Conservation (phyloP, 306 rosid species). For the Citrullus colocynthis region DNA sequence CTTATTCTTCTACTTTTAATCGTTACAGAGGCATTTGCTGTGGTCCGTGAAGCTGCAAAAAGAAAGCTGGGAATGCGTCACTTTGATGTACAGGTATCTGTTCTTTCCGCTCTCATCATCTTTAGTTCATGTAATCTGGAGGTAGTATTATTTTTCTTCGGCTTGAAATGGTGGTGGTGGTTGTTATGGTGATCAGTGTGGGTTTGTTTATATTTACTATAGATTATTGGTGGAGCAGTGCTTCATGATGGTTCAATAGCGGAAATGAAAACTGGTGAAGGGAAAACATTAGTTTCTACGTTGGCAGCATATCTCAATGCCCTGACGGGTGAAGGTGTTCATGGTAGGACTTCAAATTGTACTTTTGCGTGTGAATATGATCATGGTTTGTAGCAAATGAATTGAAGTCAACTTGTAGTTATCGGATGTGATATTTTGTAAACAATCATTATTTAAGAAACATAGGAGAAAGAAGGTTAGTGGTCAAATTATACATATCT, state of each 20-base stretch:
- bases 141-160: not conserved
- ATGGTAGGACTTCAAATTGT: slow-evolving; percentile 33
- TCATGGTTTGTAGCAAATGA: not conserved
- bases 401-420: not conserved
- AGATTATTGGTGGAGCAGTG: slow-evolving; percentile 97
- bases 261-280: slow-evolving; percentile 98
- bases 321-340: slow-evolving; percentile 85
- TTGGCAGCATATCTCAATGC: slow-evolving; percentile 93
- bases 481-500: not conserved
- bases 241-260: slow-evolving; percentile 97
- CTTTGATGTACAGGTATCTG: slow-evolving; percentile 82
- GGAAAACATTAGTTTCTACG: slow-evolving; percentile 88
- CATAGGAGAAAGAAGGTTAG: not conserved
- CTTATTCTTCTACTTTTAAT: not conserved
- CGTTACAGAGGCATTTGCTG: slow-evolving; percentile 77
- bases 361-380: not conserved
- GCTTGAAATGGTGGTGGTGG: not conserved
- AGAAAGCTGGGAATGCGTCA: slow-evolving; percentile 97
- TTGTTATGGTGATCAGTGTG: not conserved
- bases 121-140: not conserved
- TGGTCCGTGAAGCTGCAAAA: slow-evolving; percentile 93
- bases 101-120: not conserved
- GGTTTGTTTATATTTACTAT: slow-evolving; percentile 14
- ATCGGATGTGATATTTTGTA: not conserved
- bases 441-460: not conserved